Base-by-base conservation (phyloP, 1,139 yeast species). In the Wickerhamomyces sp. region DNA sequence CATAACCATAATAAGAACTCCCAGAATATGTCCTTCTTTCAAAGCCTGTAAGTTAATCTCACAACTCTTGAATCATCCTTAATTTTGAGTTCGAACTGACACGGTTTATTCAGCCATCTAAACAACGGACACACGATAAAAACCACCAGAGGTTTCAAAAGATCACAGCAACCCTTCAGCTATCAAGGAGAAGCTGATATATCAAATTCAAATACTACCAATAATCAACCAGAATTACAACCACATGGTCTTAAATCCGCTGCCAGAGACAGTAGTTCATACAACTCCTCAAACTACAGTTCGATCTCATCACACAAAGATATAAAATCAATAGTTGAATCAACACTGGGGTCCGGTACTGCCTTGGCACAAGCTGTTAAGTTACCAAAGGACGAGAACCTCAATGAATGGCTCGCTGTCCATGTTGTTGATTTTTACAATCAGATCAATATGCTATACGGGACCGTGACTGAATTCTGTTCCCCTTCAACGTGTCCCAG, bases 381-480 rank as follows among this genome's bases (percentile, higher is more conserved):
- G 60, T 72, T 94, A 36, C 99, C 99, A 15, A 86, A 80, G 55
- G 99, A 94, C 52, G 99, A 93, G 64, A 95, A 89, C 59, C 62
- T 81, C 44, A 84, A 86, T 58, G 99, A 93, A 66, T 93, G 99
- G 99, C 69, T 93, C 45, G 99, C 99, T 0, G 95, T 91, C 15
- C 96, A 93, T 62, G 85, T 84, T 34, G 93, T 84, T 15, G 91
- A 85, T 63, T 93, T 93, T 62, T 93, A 87, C 68, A 91, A 91
- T 63, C 99, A 93, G 65, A 84, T 91, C 59, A 93, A 93, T 66
- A 93, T 93, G 99, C 72, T 93, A 8, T 93, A 93, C 60, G 97
- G 98, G 11, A 84, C 98, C 7, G 86, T 94, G 50, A 91, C 99
- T 1, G 96, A 90, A 67, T 91, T 93, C 60, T 93, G 99, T 64